Conservation (phyloP, 495 filamentous ascomycete species). For the Hypomontagnella monticulosa region DNA sequence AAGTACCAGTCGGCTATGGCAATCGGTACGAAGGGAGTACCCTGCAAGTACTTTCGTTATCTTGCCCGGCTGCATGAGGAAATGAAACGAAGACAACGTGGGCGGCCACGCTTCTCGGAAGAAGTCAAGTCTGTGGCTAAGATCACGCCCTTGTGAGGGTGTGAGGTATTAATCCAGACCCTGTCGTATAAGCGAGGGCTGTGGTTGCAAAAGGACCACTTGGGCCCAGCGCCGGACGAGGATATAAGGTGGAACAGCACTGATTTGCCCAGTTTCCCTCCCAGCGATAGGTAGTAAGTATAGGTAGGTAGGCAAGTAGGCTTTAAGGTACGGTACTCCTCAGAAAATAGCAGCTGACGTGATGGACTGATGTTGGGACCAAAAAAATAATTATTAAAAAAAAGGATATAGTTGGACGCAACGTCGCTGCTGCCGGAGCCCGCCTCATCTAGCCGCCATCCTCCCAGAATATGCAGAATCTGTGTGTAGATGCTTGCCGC, state of each 20-base stretch:
- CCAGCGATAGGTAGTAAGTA: constrained; percentile 24
- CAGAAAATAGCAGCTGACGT: constrained; percentile 28
- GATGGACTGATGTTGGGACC: constrained; percentile 37
- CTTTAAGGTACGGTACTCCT: constrained; percentile 29
- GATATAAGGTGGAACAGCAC: constrained; percentile 40
- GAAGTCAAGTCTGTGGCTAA: constrained; percentile 39
- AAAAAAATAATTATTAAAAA: constrained; percentile 4
- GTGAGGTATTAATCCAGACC: constrained; percentile 44
- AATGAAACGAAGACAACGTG: constrained; percentile 39
- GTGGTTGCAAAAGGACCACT: constrained; percentile 43
- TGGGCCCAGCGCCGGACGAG: constrained; percentile 37
- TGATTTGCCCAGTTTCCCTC: constrained; percentile 32
- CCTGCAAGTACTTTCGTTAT: constrained; percentile 39
- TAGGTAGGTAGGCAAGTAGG: neutral
- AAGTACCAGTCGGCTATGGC: constrained; percentile 26
- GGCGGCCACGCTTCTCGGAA: constrained; percentile 32
- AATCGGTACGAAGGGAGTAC: constrained; percentile 28
- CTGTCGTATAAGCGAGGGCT: constrained; percentile 44
- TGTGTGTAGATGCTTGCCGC: constrained; percentile 18
- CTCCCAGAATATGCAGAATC: constrained; percentile 22
- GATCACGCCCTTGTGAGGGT: constrained; percentile 44
- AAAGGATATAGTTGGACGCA: constrained; percentile 32
- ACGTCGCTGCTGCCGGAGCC: constrained; percentile 26
- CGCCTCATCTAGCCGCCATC: constrained; percentile 25
- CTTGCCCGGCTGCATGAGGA: constrained; percentile 29